Evolutionary conservation across 2,329 filamentous ascomycete species (phyloP), one percentile per base, ranked within the genome.

Genomic region (Epichloe aotearoae): DNA sequence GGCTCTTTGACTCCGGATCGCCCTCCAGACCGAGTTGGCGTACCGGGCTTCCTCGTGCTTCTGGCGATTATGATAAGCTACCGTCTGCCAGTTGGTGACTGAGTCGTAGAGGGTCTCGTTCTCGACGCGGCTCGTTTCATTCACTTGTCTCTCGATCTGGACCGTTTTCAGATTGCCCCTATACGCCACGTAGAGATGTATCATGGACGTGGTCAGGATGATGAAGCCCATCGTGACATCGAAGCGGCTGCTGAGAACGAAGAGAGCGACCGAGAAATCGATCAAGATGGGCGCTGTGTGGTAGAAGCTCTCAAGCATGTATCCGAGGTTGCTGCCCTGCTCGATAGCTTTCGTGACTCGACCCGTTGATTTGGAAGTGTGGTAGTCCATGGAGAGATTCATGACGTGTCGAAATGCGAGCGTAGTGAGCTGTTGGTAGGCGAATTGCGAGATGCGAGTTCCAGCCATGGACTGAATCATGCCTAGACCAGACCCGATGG

Each of bases 331-430:
- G 26, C 73, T 69, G 2, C 79, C 82, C 57, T 82, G 79, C 51
- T 74, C 70, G n/a, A 85, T 74, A 11, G 79, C 75, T 53, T 77
- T 75, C 57, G 78, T 75, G 1, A 85, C 68, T 52, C 82, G 76
- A 3, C 77, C 80, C 2, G 78, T 80, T 49, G 75, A 73, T 59
- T 82, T 83, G 48, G 73, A 73, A 42, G 77, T 77, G 61, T 86
- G 82, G 52, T 84, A 86, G 56, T 85, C 80, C 66, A 82, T 82
- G 0, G 80, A 83, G 4, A 86, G 70, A 37, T 68, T 71, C 75
- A 86, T 81, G 46, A 86, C 72, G 55, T 86, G 81, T 49, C 75
- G 71, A 62, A 84, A 86, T 0, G 80, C 75, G 3, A 77, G 70
- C 2, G 72, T 46, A 3, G 49, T 77, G 46, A 86, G 72, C 37